A percentile compares a stretch with the other conserved stretches of the same genome.
phyloP scores from a whole-genome alignment of 179 eudicot genomes.

The Silene vulgaris region DNA sequence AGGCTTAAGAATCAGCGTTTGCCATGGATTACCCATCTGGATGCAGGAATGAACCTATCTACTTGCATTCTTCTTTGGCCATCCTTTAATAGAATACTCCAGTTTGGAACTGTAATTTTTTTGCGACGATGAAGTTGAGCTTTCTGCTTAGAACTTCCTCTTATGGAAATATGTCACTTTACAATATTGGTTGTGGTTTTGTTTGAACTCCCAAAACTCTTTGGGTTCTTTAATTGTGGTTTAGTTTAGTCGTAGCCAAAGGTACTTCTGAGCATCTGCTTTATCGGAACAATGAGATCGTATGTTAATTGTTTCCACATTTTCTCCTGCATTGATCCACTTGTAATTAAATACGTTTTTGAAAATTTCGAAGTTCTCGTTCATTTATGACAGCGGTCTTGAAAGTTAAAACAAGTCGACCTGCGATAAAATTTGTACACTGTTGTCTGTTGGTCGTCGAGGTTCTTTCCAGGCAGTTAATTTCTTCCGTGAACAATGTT shows the following conservation, averaged over 20 bases:
- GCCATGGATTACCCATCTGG: slow-evolving; percentile 38
- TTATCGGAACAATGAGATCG: too few species aligned
- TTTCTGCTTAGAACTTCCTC: slow-evolving; percentile 30
- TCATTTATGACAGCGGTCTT: too few species aligned
- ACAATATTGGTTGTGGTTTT: slow-evolving; percentile 18
- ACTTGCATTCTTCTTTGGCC: slow-evolving; percentile 25
- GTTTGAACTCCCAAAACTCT: slow-evolving; percentile 18
- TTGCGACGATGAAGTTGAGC: slow-evolving; percentile 20
- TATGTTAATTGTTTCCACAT: too few species aligned
- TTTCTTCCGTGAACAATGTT: too few species aligned
- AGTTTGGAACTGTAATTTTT: slow-evolving; percentile 31
- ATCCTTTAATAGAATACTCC: slow-evolving; percentile 23
- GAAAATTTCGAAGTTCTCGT: too few species aligned
- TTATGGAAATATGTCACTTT: slow-evolving; percentile 25
- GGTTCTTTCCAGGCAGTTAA: too few species aligned
- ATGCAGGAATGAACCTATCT: slow-evolving; percentile 56
- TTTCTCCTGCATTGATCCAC: too few species aligned
- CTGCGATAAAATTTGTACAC: too few species aligned
- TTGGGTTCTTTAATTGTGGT: slow-evolving; percentile 19
- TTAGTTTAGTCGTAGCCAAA: slow-evolving; percentile 19
- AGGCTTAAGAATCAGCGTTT: slow-evolving; percentile 46
- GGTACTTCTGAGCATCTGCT: background rate
- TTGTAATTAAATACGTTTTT: too few species aligned
- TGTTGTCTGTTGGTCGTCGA: too few species aligned
- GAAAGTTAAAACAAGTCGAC: too few species aligned